Base-by-base conservation (phyloP, 116 monocot genomes). In the Posidonia oceanica region DNA sequence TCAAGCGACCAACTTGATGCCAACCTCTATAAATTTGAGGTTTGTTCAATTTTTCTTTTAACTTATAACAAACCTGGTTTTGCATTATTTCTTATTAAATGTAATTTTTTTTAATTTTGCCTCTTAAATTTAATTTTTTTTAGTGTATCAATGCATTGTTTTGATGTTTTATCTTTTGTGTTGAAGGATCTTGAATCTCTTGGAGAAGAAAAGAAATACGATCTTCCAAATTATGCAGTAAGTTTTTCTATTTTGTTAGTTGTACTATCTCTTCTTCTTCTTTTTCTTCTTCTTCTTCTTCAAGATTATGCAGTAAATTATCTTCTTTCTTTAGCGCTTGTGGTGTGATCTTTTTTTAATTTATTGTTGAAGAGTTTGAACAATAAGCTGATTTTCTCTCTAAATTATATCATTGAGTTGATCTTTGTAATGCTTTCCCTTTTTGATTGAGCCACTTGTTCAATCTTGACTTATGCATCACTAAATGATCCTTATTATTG, bases 181-280 rank as follows among this genome's bases (percentile, higher is more conserved):
- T 7, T 55, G 14, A 61, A 76, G 69, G 70, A 63, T 36, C 41
- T 64, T 55, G 71, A 71, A 20, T 39, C 56, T 64, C 18, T 69
- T 61, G 75, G 53, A 61, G 61, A 61, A 17, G 40, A 53, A 59
- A 71, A 62, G 21, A 76, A 65, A 44, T 44, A 61, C n/a, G 71
- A 76, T 76, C 64, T 76, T 71, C 76, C 76, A n/a, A 65, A 62
- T 64, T 76, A 64, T 59, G 76, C 64, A 4, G 76, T 76, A 71
- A 69, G 75, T 69, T 75, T 2, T 67, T 59, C 67, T 65, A 48
- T 48, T 48, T 48, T 48, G 7, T 29, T 29, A 29, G 29, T 48
- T 48, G 48, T 48, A 48, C 48, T 48, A 7, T 48, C 48, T 48
- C 48, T 61, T 61, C 14, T 23, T 10, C 21, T 61, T 61, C 22